Conservation (phyloP, 768 basidiomycete genomes). For the Favolaschia claudopus region DNA sequence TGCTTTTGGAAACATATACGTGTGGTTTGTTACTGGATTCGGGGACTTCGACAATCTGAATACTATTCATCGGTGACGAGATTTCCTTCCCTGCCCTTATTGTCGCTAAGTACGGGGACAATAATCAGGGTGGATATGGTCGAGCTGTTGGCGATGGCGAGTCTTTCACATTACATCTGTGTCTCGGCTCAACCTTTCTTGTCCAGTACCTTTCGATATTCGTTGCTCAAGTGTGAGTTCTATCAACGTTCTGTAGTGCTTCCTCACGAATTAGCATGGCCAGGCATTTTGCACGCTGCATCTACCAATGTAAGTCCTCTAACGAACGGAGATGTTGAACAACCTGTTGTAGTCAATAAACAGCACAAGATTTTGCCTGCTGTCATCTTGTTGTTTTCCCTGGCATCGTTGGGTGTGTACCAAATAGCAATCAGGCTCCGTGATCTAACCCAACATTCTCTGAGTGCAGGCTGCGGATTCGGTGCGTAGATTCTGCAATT, state of each 20-base stretch:
- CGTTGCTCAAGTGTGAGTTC: conserved; percentile 3
- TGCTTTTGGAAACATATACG: background rate
- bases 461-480: background rate
- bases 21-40: background rate
- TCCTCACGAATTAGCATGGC: background rate
- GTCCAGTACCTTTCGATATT: background rate
- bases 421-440: too few species aligned
- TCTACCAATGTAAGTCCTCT: background rate
- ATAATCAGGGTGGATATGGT: background rate
- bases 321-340: background rate
- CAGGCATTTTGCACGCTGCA: conserved; percentile 5
- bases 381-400: background rate
- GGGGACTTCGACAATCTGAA: background rate
- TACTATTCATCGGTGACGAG: background rate
- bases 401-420: background rate
- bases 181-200: background rate
- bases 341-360: background rate
- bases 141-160: background rate
- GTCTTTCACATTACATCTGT: background rate
- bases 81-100: too few species aligned
- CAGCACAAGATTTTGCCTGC: background rate
- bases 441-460: too few species aligned
- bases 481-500: too few species aligned
- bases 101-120: background rate
- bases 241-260: background rate